Percentiles rank a stretch among this genome's conserved stretches.
These are phyloP conservation scores for Salvia splendens DNA, from an alignment of 257 asterid species.

Conservation along the genomic window DNA sequence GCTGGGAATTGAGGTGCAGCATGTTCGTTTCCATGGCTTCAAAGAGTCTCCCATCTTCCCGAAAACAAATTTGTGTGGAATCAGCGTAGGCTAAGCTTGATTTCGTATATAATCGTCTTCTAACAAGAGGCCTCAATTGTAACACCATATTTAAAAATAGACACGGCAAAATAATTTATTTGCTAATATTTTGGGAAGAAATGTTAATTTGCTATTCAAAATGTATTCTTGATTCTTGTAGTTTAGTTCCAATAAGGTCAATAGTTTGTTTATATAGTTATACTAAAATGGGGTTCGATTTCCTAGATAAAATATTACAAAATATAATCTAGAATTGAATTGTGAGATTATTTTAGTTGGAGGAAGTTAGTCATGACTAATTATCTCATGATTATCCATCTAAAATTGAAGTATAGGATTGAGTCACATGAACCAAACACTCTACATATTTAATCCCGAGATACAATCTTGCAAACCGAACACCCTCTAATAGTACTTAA, in stretches of 20 bases:
- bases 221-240: not conserved
- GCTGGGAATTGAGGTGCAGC: conserved; percentile 52
- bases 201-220: not conserved
- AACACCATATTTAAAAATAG: conserved; percentile 33
- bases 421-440: too few species aligned
- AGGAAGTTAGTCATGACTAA: too few species aligned
- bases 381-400: too few species aligned
- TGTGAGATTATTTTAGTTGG: too few species aligned
- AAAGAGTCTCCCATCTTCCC: conserved; percentile 30
- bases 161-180: conserved; percentile 3
- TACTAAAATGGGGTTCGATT: too few species aligned
- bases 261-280: not conserved
- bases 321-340: too few species aligned
- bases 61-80: conserved; percentile 36
- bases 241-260: not conserved
- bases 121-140: conserved; percentile 35
- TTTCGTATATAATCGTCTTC: conserved; percentile 41
- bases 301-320: too few species aligned
- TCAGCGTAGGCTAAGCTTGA: conserved; percentile 44
- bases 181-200: not conserved
- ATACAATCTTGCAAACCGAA: too few species aligned
- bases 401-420: too few species aligned
- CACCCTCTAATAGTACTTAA: too few species aligned
- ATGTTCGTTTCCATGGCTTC: conserved; percentile 38
- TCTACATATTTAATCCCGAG: too few species aligned